phyloP scores from a whole-genome alignment of 305 asterid species.

The Lippia alba region DNA sequence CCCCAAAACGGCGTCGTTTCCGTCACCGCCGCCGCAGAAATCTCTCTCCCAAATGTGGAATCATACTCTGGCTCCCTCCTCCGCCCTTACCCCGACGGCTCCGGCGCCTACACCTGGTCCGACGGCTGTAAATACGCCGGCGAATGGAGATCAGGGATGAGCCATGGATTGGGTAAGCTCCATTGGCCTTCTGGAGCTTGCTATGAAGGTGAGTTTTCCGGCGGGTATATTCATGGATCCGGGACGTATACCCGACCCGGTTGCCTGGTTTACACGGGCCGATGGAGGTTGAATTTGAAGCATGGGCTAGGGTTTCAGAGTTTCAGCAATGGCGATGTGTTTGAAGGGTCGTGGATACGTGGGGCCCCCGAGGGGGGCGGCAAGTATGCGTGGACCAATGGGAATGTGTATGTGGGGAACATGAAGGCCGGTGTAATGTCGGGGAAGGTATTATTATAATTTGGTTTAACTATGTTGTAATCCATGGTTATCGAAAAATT shows the following conservation, averaged over 20 bases:
- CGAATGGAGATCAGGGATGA: conserved; percentile 71
- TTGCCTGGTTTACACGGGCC: conserved; percentile 56
- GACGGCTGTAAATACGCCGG: conserved; percentile 74
- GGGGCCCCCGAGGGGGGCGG: conserved; percentile 78
- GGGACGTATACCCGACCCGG: conserved; percentile 54
- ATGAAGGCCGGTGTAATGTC: conserved; percentile 71
- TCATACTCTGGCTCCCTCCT: conserved; percentile 63
- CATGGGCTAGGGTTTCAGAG: conserved; percentile 71
- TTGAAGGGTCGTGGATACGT: conserved; percentile 77
- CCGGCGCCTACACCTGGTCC: conserved; percentile 65
- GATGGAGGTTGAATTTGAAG: conserved; percentile 68
- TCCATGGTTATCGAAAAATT: too few relatives aligned
- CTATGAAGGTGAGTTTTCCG: conserved; percentile 74
- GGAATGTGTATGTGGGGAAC: conserved; percentile 70
- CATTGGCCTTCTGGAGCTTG: conserved; percentile 70
- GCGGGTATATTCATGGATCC: conserved; percentile 68
- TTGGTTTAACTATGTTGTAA: too few relatives aligned
- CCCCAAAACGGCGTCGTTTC: conserved; percentile 52
- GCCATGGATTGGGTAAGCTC: conserved; percentile 64
- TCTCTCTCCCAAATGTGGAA: conserved; percentile 58
- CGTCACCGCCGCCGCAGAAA: conserved; percentile 43
- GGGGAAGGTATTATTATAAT: conserved; percentile 38
- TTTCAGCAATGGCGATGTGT: conserved; percentile 57
- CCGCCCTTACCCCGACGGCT: conserved; percentile 59
- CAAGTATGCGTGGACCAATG: conserved; percentile 67